Evolutionary conservation across 768 basidiomycete genomes (phyloP).

Genomic region (Calocera cornea): DNA sequence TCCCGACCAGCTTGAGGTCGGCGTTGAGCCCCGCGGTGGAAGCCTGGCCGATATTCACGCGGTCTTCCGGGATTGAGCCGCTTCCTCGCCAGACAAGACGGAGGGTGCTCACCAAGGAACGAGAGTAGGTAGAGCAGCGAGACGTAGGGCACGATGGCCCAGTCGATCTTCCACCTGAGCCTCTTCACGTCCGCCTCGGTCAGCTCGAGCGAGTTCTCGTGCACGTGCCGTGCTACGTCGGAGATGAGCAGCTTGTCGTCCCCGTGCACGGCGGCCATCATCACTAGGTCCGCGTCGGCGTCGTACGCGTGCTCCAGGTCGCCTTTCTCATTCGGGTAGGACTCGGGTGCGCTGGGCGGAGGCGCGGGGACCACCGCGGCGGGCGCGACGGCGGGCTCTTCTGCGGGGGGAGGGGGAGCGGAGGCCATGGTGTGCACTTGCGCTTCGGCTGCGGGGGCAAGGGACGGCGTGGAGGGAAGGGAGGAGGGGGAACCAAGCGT

Average conservation of each 20-base stretch:
- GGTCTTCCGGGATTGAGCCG: slow-evolving; percentile 10
- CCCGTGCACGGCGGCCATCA: slow-evolving; percentile 1
- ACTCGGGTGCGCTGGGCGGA: neutral
- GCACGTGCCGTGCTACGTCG: neutral
- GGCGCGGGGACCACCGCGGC: neutral
- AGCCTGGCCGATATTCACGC: slow-evolving; percentile 21
- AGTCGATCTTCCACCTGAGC: slow-evolving; percentile 20
- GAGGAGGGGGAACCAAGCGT: too few species aligned
- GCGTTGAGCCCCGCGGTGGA: slow-evolving; percentile 28
- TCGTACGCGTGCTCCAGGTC: neutral
- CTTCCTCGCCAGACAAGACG: neutral
- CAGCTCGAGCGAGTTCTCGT: neutral
- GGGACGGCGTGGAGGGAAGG: too few species aligned
- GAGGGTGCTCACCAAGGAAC: slow-evolving; percentile 12
- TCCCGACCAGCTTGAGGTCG: slow-evolving; percentile 22
- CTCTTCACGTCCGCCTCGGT: neutral
- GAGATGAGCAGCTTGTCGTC: neutral
- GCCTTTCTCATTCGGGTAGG: neutral
- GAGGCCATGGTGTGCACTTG: too few species aligned
- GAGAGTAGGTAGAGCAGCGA: slow-evolving; percentile 30
- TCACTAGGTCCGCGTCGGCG: neutral
- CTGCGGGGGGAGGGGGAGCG: too few species aligned
- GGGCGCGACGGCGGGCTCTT: neutral
- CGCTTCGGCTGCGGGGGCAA: too few species aligned
- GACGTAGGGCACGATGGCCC: slow-evolving; percentile 26